A percentile compares a stretch with the other conserved stretches of the same genome.
Evolutionary conservation across 2,329 filamentous ascomycete species (phyloP).

Genomic region (Ophiostoma pallidulum): DNA sequence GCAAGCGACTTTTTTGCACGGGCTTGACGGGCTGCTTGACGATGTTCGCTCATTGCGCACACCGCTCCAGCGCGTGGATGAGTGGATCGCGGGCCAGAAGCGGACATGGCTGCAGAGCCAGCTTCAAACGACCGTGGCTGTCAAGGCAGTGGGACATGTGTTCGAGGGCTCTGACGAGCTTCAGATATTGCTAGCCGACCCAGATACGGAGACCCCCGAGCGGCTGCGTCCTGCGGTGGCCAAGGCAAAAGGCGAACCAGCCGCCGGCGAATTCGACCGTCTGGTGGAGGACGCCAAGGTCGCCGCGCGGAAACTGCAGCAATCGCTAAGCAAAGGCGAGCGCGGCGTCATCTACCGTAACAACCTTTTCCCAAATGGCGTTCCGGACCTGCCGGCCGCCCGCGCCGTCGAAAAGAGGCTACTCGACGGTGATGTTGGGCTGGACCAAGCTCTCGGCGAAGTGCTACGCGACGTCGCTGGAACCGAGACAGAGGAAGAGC

Average conservation of each 20-base stretch:
- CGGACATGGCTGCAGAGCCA: constrained; percentile 35
- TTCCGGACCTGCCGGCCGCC: constrained; percentile 3
- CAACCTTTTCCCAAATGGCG: constrained; percentile 11
- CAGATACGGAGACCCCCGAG: constrained; percentile 13
- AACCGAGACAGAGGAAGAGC: constrained; percentile 10
- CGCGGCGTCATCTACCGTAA: constrained; percentile 17
- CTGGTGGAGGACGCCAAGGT: constrained; percentile 9
- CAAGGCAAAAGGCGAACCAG: not conserved
- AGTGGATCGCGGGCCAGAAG: constrained; percentile 41
- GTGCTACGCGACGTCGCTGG: constrained; percentile 6
- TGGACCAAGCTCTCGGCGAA: constrained; percentile 14
- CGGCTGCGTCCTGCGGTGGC: not conserved
- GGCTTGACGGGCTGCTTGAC: constrained; percentile 40
- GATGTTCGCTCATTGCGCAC: constrained; percentile 35
- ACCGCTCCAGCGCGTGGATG: constrained; percentile 38
- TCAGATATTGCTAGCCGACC: constrained; percentile 6
- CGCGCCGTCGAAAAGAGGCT: constrained; percentile 8
- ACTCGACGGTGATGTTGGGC: constrained; percentile 5
- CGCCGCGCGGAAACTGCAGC: constrained; percentile 9
- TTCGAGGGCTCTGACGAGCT: constrained; percentile 3
- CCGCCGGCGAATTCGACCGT: not conserved
- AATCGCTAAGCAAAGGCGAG: constrained; percentile 9
- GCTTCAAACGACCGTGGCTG: constrained; percentile 18
- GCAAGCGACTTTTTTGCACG: constrained; percentile 38
- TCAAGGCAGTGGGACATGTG: constrained; percentile 18